Conservation (phyloP, 176 grass and related monocot genomes). For the Areca catechu region DNA sequence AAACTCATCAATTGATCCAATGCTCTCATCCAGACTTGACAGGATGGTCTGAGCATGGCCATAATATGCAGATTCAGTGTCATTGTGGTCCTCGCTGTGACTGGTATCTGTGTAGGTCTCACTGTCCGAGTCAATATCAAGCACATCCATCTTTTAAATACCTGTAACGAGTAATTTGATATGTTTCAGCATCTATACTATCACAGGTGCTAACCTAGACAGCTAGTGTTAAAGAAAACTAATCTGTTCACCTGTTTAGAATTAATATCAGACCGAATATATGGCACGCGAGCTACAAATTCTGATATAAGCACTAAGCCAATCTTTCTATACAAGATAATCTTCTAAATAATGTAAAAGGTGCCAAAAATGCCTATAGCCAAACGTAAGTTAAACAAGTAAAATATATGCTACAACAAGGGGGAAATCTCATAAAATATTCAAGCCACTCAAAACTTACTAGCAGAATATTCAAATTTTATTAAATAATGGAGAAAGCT, state of each 20-base stretch:
- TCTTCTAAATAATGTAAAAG: slow-evolving; percentile 2
- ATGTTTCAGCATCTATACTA: background rate
- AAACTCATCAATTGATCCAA: slow-evolving; percentile 20
- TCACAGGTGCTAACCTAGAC: no score
- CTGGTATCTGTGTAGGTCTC: slow-evolving; percentile 9
- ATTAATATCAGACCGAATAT: no score
- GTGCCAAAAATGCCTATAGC: slow-evolving; percentile 4
- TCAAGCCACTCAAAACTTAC: no score
- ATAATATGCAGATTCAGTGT: slow-evolving; percentile 17
- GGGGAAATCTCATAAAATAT: background rate
- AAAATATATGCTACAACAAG: background rate
- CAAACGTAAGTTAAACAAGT: slow-evolving; percentile 11
- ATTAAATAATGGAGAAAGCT: no score
- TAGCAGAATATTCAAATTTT: no score
- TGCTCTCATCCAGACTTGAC: slow-evolving; percentile 22
- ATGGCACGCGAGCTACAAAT: background rate
- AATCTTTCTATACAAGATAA: background rate
- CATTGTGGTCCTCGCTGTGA: slow-evolving; percentile 9
- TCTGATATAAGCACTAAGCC: slow-evolving; percentile 4
- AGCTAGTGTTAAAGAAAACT: no score
- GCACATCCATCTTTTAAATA: slow-evolving; percentile 10
- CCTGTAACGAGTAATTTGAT: background rate
- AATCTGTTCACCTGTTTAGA: no score
- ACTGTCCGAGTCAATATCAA: slow-evolving; percentile 7
- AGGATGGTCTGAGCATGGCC: slow-evolving; percentile 14